Conservation (phyloP, 176 grass and related monocot species). For the Musa acuminata region DNA sequence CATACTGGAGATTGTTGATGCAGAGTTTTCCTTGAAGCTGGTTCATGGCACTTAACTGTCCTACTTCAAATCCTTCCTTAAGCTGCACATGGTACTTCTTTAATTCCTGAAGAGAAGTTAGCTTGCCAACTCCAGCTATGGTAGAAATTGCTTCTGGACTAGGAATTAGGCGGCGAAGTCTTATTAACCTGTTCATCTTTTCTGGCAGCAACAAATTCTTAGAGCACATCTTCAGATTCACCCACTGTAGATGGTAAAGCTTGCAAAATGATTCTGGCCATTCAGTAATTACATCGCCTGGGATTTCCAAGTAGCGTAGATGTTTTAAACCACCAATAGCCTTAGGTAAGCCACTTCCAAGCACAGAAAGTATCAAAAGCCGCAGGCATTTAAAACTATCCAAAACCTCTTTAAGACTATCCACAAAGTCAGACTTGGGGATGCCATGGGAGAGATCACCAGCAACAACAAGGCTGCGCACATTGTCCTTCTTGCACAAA, state of each 20-base stretch:
- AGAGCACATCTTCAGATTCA: slow-evolving; percentile 31
- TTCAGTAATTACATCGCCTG: slow-evolving; percentile 6
- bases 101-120: slow-evolving; percentile 37
- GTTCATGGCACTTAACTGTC: slow-evolving; percentile 28
- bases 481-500: slow-evolving; percentile 10
- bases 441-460: background rate
- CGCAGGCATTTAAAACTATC: slow-evolving; percentile 15
- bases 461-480: slow-evolving; percentile 28
- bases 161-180: slow-evolving; percentile 27
- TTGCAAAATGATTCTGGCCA: slow-evolving; percentile 23
- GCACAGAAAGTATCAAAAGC: slow-evolving; percentile 33
- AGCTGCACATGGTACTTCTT: slow-evolving; percentile 27
- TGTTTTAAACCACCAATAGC: slow-evolving; percentile 25
- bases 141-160: slow-evolving; percentile 20
- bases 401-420: slow-evolving; percentile 1
- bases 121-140: slow-evolving; percentile 24
- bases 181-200: slow-evolving; percentile 30
- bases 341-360: slow-evolving; percentile 9
- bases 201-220: slow-evolving; percentile 12
- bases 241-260: slow-evolving; percentile 35
- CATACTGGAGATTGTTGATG: slow-evolving; percentile 33
- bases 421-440: background rate
- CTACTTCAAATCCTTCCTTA: slow-evolving; percentile 18
- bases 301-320: slow-evolving; percentile 39
- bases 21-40: slow-evolving; percentile 32